Base-by-base conservation (phyloP, 2,329 filamentous ascomycete species). In the Exophiala sp. region DNA sequence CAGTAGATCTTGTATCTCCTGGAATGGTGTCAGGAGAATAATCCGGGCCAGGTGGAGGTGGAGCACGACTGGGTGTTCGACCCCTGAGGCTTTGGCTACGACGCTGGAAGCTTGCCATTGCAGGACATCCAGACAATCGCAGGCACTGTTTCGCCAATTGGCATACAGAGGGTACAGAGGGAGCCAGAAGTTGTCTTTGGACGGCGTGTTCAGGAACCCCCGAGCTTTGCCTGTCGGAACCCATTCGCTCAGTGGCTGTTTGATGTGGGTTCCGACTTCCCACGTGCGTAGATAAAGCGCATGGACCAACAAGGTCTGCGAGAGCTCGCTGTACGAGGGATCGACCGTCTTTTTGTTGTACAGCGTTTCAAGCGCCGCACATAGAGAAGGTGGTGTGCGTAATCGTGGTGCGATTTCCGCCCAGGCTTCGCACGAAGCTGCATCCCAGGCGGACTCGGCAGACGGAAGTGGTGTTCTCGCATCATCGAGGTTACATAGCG, bases 31-130 rank as follows among this genome's bases (percentile, higher is more conserved):
- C 0, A 80, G 68, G 1, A 81, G 63, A 0, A 80, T 64, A 1
- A 80, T 67, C 1, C 79, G 69, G 0, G 78, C 72, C 1, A 76
- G 62, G 56, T 81, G 79, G 2, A 81, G 68, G 55, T 81, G 76
- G 5, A 80, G 61, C 0, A 81, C 68, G 1, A 74, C 78, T 2
- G 75, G 70, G 50, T 79, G 76, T 50, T 81, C 77, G 4, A 73
- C 65, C 0, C 77, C 78, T 1, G 69, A 67, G 1, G 70, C 64
- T 42, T 70, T 70, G 3, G 74, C 73, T 23, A 77, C 72, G 0
- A 69, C 70, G 35, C 70, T 73, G 54, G 79, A 79, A 2, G 78
- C 78, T 14, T 72, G 69, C 78, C 78, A 81, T 57, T 81, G 77
- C 1, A 81, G 66, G 1, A 80, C 70, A 49, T 81, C 78, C 2